Evolutionary conservation across 2,329 filamentous ascomycete genomes (phyloP).

Genomic region (Herpotrichia juniperi): DNA sequence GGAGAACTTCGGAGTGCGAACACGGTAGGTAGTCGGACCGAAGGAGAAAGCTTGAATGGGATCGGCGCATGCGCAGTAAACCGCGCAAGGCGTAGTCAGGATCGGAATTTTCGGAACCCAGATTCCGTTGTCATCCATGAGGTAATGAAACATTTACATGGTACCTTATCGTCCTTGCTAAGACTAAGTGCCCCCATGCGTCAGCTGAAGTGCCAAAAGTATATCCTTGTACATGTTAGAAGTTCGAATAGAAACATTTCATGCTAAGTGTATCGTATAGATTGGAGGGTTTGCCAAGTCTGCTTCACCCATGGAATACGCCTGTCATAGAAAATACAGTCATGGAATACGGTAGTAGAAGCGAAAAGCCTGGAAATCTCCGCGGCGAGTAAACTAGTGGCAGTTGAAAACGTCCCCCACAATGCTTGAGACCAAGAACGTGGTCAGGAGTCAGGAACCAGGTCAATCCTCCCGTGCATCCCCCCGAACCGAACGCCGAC

Average conservation of each 20-base stretch:
- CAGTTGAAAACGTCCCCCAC: constrained; percentile 3
- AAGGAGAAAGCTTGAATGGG: background rate
- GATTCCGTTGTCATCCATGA: background rate
- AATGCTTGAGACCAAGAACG: background rate
- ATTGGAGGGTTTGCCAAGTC: background rate
- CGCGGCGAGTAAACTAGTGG: background rate
- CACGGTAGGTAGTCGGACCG: background rate
- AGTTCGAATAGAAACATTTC: too few relatives aligned
- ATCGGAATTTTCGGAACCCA: background rate
- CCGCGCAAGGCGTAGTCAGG: background rate
- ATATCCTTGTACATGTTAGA: background rate
- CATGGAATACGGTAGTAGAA: background rate
- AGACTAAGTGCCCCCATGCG: background rate
- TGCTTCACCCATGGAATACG: background rate
- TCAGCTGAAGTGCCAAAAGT: background rate
- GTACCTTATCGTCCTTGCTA: background rate
- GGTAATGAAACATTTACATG: background rate
- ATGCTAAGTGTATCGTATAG: background rate
- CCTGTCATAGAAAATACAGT: background rate
- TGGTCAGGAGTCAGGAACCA: background rate
- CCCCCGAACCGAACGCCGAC: background rate
- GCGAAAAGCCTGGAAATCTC: background rate
- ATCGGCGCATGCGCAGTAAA: background rate
- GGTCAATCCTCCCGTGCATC: background rate
- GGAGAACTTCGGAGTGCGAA: background rate